phyloP scores from a whole-genome alignment of 164 flowering plant species.

The Echeveria elegans region DNA sequence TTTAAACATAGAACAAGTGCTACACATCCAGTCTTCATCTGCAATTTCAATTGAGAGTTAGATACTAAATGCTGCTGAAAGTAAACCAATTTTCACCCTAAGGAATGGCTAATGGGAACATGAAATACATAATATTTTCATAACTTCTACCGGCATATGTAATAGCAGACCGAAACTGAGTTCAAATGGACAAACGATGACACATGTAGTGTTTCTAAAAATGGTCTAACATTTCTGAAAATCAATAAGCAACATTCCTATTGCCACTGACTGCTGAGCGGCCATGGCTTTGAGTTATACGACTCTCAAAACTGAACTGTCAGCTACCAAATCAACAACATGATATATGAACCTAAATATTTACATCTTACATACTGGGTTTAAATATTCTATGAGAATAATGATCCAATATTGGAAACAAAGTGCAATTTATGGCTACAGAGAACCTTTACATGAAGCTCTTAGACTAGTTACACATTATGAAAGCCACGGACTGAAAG shows the following conservation, averaged over 20 bases:
- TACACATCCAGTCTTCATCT: conserved; percentile 98
- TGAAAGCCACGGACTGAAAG: neutral
- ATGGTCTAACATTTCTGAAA: neutral
- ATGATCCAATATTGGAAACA: neutral
- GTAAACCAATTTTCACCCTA: neutral
- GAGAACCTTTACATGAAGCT: neutral
- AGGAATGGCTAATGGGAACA: too few relatives aligned
- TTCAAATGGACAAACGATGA: too few relatives aligned
- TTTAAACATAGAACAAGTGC: conserved; percentile 94
- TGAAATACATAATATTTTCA: too few relatives aligned
- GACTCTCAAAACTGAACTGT: neutral
- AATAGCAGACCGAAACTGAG: too few relatives aligned
- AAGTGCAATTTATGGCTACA: neutral
- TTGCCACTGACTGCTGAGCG: too few relatives aligned
- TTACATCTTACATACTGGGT: neutral
- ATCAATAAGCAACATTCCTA: neutral
- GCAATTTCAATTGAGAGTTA: conserved; percentile 29
- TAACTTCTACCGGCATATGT: too few relatives aligned
- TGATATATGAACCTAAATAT: neutral
- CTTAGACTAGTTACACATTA: neutral
- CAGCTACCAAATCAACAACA: too few relatives aligned
- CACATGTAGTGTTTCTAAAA: too few relatives aligned
- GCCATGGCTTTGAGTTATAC: too few relatives aligned
- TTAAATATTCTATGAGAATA: neutral
- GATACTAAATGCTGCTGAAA: neutral